Evolutionary conservation across 495 filamentous ascomycete genomes (phyloP), one percentile per base, ranked within the genome.

Genomic region (Trichocladium uniseriatum): DNA sequence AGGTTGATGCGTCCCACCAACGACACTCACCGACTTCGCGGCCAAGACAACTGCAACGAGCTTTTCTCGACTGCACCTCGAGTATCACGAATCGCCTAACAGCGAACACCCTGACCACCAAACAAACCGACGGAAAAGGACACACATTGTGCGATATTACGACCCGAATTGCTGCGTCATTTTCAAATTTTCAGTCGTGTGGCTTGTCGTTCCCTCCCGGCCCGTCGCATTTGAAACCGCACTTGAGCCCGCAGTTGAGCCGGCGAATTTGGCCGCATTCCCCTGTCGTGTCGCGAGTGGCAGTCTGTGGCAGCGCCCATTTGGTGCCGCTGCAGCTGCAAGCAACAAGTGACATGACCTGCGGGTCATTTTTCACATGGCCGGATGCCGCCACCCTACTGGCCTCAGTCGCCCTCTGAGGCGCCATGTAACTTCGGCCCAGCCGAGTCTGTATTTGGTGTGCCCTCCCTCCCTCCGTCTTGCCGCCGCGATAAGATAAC

Each of bases 241-340:
- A n/a, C n/a, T n/a, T n/a, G n/a, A n/a, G n/a, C n/a, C 59, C 59
- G 55, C 53, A 50, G 51, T 59, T 53, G 31, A 40, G 45, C 59
- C 53, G 59, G 45, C 6, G 16, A 54, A 56, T 57, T 59, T 43
- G 60, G 50, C 60, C 60, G 60, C 52, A 58, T 52, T 58, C 56
- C 54, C 60, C 60, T 57, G 60, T 49, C 29, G 13, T 32, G 47
- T 36, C 15, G 32, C 34, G n/a, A n/a, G n/a, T n/a, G n/a, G n/a
- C n/a, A n/a, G n/a, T n/a, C n/a, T n/a, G n/a, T n/a, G n/a, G n/a
- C n/a, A n/a, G n/a, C n/a, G n/a, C n/a, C n/a, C 39, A 34, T 45
- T 42, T 47, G 13, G 45, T 48, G 37, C 48, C 36, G 38, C 36
- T 43, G 45, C 45, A 35, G 16, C 59, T 49, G 47, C 47, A 49